Percentiles rank a stretch among this genome's conserved stretches.
These are phyloP conservation scores for Corniculantispora saksenae DNA, from an alignment of 2,329 filamentous ascomycete species.

Conservation along the genomic window DNA sequence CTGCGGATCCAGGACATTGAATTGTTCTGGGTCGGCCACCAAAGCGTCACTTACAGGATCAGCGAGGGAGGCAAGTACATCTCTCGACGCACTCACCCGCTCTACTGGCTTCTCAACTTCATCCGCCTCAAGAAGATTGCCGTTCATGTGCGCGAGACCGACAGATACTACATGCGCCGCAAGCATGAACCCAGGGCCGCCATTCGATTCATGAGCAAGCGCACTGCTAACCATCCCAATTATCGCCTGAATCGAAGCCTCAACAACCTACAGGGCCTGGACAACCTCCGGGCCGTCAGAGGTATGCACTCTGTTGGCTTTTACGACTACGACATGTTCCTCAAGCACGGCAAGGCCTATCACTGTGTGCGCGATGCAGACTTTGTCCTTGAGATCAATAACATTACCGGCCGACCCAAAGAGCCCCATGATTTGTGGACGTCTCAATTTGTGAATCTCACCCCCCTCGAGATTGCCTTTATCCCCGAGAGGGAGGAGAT, in stretches of 20 bases:
- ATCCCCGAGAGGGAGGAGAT: neutral
- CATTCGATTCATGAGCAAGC: no score
- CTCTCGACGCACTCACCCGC: conserved; percentile 40
- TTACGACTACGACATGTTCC: conserved; percentile 40
- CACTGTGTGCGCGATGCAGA: conserved; percentile 30
- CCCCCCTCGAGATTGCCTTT: conserved; percentile 19
- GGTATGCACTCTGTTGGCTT: conserved; percentile 44
- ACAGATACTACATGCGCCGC: conserved; percentile 33
- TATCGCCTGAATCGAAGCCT: conserved; percentile 38
- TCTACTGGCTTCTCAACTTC: conserved; percentile 39
- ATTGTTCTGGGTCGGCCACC: conserved; percentile 43
- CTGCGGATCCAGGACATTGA: conserved; percentile 48
- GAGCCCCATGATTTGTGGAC: neutral
- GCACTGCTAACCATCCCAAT: conserved; percentile 43
- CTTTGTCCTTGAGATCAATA: conserved; percentile 32
- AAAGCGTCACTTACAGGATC: conserved; percentile 28
- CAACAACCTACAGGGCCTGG: conserved; percentile 45
- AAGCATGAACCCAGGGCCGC: conserved; percentile 34
- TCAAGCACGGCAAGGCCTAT: neutral
- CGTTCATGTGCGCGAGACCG: conserved; percentile 43
- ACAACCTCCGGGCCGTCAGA: conserved; percentile 46
- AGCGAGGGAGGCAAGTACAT: conserved; percentile 27
- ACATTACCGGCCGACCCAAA: conserved; percentile 27
- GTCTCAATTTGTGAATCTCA: conserved; percentile 21
- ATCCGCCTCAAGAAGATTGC: conserved; percentile 42